These are phyloP conservation scores for Chytriomyces sp. DNA, from an alignment of 192 early-diverging fungal genomes.

Conservation along the genomic window DNA sequence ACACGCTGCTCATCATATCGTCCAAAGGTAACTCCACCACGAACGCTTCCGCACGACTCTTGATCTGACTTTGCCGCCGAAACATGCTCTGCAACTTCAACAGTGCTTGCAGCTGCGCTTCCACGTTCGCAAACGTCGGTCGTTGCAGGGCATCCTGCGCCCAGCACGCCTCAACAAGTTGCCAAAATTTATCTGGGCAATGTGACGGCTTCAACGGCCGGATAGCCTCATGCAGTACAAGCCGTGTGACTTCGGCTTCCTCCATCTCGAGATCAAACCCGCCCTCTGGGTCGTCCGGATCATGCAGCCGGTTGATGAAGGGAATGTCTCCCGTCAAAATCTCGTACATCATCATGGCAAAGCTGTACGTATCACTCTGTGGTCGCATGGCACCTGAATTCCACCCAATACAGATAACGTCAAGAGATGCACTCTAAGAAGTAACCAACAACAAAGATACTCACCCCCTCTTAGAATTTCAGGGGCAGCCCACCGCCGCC, in stretches of 20 bases:
- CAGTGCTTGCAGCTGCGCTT: conserved; percentile 18
- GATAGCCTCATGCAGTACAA: conserved; percentile 23
- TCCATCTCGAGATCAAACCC: conserved; percentile 29
- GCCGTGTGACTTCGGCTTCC: conserved; percentile 27
- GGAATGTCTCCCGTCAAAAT: conserved; percentile 30
- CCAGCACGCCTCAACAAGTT: conserved; percentile 29
- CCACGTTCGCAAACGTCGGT: conserved; percentile 24
- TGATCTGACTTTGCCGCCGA: conserved; percentile 30
- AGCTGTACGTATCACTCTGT: conserved; percentile 34
- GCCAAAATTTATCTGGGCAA: conserved; percentile 35
- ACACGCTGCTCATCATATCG: conserved; percentile 21
- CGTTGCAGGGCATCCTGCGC: conserved; percentile 22
- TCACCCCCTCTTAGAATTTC: conserved; percentile 31
- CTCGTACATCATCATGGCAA: conserved; percentile 39
- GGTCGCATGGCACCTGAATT: conserved; percentile 4
- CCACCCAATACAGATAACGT: no score
- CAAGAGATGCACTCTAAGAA: no score
- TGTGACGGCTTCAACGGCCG: conserved; percentile 13
- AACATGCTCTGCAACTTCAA: conserved; percentile 28
- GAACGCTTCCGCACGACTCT: conserved; percentile 30
- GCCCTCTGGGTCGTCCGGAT: conserved; percentile 29
- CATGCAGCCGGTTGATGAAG: conserved; percentile 21
- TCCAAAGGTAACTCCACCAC: conserved; percentile 34
- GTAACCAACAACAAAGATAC: no score
- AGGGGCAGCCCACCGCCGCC: conserved; percentile 29